Evolutionary conservation across 2,329 filamentous ascomycete species (phyloP).

Genomic region (Neonectria hederae): DNA sequence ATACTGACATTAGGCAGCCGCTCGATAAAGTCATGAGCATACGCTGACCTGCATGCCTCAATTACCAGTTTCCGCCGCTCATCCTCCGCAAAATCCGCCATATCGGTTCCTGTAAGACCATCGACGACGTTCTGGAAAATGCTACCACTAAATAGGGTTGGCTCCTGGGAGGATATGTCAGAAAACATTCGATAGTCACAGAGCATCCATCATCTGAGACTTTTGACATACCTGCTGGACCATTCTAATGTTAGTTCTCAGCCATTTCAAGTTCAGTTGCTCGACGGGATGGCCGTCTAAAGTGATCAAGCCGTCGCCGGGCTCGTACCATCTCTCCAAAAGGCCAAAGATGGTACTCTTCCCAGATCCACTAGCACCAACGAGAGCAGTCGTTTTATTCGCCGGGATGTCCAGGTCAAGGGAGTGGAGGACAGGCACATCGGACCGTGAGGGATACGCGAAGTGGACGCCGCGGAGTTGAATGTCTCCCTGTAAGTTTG

Average conservation of each 20-base stretch:
- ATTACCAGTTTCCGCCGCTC: slow-evolving; percentile 56
- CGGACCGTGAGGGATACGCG: slow-evolving; percentile 65
- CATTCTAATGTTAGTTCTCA: slow-evolving; percentile 61
- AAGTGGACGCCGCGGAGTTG: slow-evolving; percentile 60
- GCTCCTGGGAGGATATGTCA: slow-evolving; percentile 52
- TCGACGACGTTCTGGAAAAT: slow-evolving; percentile 63
- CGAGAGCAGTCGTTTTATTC: slow-evolving; percentile 62
- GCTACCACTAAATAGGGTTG: slow-evolving; percentile 62
- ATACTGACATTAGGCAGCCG: slow-evolving; percentile 51
- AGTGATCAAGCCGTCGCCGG: slow-evolving; percentile 54
- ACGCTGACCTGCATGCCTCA: slow-evolving; percentile 60
- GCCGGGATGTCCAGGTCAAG: slow-evolving; percentile 56
- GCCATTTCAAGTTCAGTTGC: slow-evolving; percentile 61
- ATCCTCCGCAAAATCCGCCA: slow-evolving; percentile 50
- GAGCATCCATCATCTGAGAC: no score
- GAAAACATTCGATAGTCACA: no score
- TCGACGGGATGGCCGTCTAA: slow-evolving; percentile 56
- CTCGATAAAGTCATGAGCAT: slow-evolving; percentile 63
- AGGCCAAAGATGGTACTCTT: slow-evolving; percentile 68
- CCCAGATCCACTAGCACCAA: slow-evolving; percentile 66
- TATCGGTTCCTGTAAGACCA: slow-evolving; percentile 53
- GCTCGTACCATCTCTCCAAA: slow-evolving; percentile 68
- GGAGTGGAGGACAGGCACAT: slow-evolving; percentile 55
- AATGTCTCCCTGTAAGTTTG: slow-evolving; percentile 54
- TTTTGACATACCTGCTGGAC: slow-evolving; percentile 57